Base-by-base conservation (phyloP, 2,329 filamentous ascomycete species). In the Sarocladium oryzae region DNA sequence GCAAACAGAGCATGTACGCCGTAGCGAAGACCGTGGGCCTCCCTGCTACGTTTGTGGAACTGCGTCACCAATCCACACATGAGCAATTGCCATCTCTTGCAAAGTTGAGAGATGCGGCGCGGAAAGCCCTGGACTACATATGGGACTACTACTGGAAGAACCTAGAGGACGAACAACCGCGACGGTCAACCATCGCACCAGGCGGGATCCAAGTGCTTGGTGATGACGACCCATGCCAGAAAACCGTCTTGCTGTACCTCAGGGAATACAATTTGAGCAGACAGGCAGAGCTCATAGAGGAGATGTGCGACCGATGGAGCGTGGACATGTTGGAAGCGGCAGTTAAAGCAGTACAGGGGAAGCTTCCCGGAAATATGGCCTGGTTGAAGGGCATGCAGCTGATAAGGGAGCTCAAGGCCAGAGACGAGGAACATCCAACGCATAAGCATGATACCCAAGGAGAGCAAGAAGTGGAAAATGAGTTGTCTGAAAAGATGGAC, bases 1-100 rank as follows among this genome's bases (percentile, higher is more conserved):
- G 72, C 65, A 88, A 81, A 71, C 78, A 78, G 71, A 85, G 77
- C 68, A 89, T 90, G 86, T 86, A 87, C 66, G 76, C 79, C 37
- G 75, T 86, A 21, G 86, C 85, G 54, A 83, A 80, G 64, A 81
- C 76, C 35, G 80, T 89, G 52, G 82, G 80, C 0, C 69, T 90
- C 52, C 86, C 86, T 0, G 82, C 85, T 1, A 85, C 86, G 0
- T 95, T 96, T 66, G 89, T 96, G 51, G 90, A 95, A 72, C 74
- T 95, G 53, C 81, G 91, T 41, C 91, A 96, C 66, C 88, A 95
- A 69, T 88, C 88, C 38, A 95, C 90, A 36, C 91, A 97, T 66
- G 88, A 95, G 66, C 87, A 90, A 63, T 72, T 96, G 52, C 91
- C 91, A 0, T 84, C 85, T 1, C 72, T 96, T 50, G 75, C 79